Evolutionary conservation across 768 basidiomycete species (phyloP).

Genomic region (Inosperma sp.): DNA sequence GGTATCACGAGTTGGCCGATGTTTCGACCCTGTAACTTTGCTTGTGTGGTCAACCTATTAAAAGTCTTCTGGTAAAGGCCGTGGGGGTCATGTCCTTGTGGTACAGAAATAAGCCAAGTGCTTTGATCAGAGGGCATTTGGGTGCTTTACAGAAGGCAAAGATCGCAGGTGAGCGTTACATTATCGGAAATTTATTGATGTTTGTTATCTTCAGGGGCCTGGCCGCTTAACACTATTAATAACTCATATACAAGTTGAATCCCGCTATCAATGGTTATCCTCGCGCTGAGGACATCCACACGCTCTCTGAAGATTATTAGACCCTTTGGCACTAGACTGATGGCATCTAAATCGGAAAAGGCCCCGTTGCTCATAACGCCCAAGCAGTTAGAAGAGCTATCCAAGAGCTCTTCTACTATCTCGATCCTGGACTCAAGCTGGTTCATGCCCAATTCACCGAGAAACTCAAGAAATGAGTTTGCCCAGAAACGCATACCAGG

Average conservation of each 20-base stretch:
- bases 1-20: conserved; percentile 72
- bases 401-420: conserved; percentile 33
- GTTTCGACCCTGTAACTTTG: conserved; percentile 44
- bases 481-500: conserved; percentile 60
- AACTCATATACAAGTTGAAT: background rate
- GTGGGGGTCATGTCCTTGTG: conserved; percentile 81
- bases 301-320: background rate
- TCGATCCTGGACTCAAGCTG: conserved; percentile 74
- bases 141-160: conserved; percentile 14
- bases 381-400: conserved; percentile 35
- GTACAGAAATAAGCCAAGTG: conserved; percentile 88
- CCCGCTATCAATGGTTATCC: background rate
- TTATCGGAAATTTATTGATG: conserved; percentile 22
- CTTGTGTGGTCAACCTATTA: conserved; percentile 56
- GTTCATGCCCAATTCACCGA: conserved; percentile 89
- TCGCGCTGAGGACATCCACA: background rate
- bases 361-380: conserved; percentile 54
- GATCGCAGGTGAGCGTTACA: conserved; percentile 13
- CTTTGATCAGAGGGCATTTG: conserved; percentile 93
- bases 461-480: conserved; percentile 70
- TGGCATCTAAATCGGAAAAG: too few species aligned
- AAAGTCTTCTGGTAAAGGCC: conserved; percentile 62
- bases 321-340: too few species aligned
- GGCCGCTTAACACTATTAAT: too few species aligned
- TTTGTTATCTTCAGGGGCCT: conserved; percentile 18